phyloP scores from a whole-genome alignment of 192 early-diverging fungal genomes.

The Dispira simplex region DNA sequence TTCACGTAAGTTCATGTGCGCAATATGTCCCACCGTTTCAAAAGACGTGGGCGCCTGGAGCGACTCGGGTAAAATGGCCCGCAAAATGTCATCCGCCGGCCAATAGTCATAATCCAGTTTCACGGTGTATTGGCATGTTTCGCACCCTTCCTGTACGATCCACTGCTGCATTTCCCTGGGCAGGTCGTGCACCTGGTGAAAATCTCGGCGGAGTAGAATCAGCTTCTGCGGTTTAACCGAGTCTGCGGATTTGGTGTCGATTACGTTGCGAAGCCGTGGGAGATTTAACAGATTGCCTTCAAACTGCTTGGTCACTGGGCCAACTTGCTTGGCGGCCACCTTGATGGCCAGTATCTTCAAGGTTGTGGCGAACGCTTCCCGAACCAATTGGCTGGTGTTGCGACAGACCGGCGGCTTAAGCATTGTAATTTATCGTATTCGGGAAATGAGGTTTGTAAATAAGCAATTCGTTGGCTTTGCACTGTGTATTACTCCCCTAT shows the following conservation, averaged over 20 bases:
- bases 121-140: conserved; percentile 28
- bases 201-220: conserved; percentile 30
- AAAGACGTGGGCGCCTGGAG: conserved; percentile 74
- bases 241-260: conserved; percentile 26
- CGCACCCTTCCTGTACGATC: conserved; percentile 13
- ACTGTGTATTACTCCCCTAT: no score
- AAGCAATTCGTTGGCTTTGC: no score
- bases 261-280: conserved; percentile 48
- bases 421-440: conserved; percentile 2
- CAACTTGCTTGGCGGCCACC: conserved; percentile 39
- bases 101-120: conserved; percentile 76
- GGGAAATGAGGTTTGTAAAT: no score
- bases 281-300: conserved; percentile 38
- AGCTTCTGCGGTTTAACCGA: conserved; percentile 15
- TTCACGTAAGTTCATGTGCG: conserved; percentile 92
- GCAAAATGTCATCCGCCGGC: conserved; percentile 82
- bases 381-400: conserved; percentile 48
- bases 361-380: conserved; percentile 40
- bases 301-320: conserved; percentile 26
- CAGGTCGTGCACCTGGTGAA: conserved; percentile 15
- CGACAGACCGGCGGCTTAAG: conserved; percentile 44
- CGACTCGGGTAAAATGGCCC: conserved; percentile 71
- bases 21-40: conserved; percentile 85
- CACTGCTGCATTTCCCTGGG: conserved; percentile 10
- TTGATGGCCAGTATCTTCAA: conserved; percentile 47